Base-by-base conservation (phyloP, 208 protist species). In the Trypanosoma rangeli region DNA sequence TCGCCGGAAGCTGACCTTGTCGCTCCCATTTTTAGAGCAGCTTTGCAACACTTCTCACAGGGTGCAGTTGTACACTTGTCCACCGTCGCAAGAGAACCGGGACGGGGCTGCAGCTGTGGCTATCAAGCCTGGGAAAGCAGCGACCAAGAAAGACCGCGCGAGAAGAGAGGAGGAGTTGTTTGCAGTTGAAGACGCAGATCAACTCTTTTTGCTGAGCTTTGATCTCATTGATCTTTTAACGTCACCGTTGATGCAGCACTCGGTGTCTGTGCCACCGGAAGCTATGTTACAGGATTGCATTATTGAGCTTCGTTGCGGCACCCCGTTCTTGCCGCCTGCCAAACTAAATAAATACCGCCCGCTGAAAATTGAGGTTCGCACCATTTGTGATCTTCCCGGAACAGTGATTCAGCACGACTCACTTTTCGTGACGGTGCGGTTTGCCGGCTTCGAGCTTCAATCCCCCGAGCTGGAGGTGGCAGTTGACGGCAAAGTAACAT, bases 271-370 rank as follows among this genome's bases (percentile, higher is more conserved):
- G 4, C 5, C 44, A 8, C 48, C 49, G 16, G 24, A 54, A 15
- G 35, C 48, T 24, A 28, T 56, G 49, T 53, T 77, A 13, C 33
- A 49, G n/a, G 37, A 70, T 56, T 70, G 63, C 33, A 9, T 39
- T 24, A 20, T 77, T n/a, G 72, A 70, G 39, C n/a, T 66, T 66
- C 50, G 64, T 52, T 67, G 49, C 24, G 74, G 77, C 31, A 62
- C 37, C 13, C 64, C 69, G 18, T 65, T 86, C 58, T 52, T 79
- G 33, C 49, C 73, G 31, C 64, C 58, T 0, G 50, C 28, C 16
- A 55, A 73, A 31, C 46, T 81, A 10, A 48, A 55, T 37, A 73
- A 68, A 50, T 83, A 73, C 42, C 67, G 81, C 4, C 81, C 81
- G 13, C 50, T 86, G 24, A 69, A 66, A 24, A 70, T 81, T 66